Percentiles rank a stretch among this genome's conserved stretches.
phyloP scores from a whole-genome alignment of 306 rosid genomes.

The Quercus berberidifolia region DNA sequence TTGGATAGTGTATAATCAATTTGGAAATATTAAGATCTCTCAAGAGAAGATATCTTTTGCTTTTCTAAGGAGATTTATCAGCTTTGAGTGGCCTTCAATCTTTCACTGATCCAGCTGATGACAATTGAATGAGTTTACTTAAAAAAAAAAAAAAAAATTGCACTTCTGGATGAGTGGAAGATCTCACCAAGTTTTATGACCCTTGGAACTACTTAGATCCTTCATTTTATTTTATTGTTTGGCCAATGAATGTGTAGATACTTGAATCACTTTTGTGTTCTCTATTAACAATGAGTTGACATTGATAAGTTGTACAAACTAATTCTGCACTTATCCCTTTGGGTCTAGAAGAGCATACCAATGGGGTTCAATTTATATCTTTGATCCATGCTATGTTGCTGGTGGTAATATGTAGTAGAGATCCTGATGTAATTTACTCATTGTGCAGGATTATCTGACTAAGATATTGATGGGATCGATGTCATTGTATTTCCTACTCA shows the following conservation, averaged over 20 bases:
- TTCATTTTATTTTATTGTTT: not conserved
- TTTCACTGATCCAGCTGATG: not conserved
- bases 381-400: conserved; percentile 11
- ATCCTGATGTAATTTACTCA: conserved; percentile 11
- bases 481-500: conserved; percentile 49
- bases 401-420: not conserved
- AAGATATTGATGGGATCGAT: conserved; percentile 35
- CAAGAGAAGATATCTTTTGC: not conserved
- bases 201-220: not conserved
- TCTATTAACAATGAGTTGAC: not conserved
- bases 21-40: not conserved
- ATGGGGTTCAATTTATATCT: not conserved
- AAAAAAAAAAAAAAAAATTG: not conserved
- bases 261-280: not conserved
- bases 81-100: too few species aligned
- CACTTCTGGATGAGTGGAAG: not conserved
- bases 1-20: not conserved
- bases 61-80: too few species aligned
- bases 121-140: not conserved
- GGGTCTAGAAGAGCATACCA: too few species aligned
- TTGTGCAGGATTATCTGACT: conserved; percentile 52
- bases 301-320: not conserved
- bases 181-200: not conserved
- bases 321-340: not conserved
- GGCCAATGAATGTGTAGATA: not conserved